These are phyloP conservation scores for Saturnispora dispora DNA, from an alignment of 805 yeast genomes.

Conservation along the genomic window DNA sequence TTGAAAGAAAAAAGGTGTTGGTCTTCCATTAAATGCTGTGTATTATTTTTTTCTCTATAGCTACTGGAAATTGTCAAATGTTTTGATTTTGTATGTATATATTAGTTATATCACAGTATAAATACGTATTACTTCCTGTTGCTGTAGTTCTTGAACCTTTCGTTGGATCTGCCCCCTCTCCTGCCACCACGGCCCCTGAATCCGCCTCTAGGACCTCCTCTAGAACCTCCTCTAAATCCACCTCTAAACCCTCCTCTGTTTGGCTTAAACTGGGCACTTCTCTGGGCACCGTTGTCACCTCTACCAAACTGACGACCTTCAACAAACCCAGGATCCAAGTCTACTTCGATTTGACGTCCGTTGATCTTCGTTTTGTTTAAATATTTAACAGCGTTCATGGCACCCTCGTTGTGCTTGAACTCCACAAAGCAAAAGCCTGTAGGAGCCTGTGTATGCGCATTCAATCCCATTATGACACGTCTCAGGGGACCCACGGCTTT, in stretches of 20 bases:
- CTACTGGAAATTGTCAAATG: not conserved
- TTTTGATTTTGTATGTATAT: not conserved
- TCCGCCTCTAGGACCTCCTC: conserved; percentile 3
- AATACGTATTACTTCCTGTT: conserved; percentile 1
- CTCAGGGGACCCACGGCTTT: conserved; percentile 72
- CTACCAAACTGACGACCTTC: conserved; percentile 97
- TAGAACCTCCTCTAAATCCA: not conserved
- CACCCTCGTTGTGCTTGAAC: conserved; percentile 57
- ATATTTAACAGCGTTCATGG: conserved; percentile 75
- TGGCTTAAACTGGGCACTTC: conserved; percentile 26
- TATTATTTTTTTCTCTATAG: not conserved
- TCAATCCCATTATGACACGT: conserved; percentile 88
- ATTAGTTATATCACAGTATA: not conserved
- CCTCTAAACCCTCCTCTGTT: conserved; percentile 7
- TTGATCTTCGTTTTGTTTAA: conserved; percentile 77
- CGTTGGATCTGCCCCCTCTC: conserved; percentile 5
- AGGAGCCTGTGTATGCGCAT: conserved; percentile 82
- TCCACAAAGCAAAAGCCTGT: conserved; percentile 95
- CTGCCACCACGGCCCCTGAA: not conserved
- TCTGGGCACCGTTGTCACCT: conserved; percentile 86
- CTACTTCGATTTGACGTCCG: conserved; percentile 73
- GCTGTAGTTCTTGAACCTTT: conserved; percentile 9
- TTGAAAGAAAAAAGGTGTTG: not conserved
- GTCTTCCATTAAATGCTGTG: not conserved
- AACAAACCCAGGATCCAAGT: conserved; percentile 89